phyloP scores from a whole-genome alignment of 306 rosid species.

The Pueraria montana region DNA sequence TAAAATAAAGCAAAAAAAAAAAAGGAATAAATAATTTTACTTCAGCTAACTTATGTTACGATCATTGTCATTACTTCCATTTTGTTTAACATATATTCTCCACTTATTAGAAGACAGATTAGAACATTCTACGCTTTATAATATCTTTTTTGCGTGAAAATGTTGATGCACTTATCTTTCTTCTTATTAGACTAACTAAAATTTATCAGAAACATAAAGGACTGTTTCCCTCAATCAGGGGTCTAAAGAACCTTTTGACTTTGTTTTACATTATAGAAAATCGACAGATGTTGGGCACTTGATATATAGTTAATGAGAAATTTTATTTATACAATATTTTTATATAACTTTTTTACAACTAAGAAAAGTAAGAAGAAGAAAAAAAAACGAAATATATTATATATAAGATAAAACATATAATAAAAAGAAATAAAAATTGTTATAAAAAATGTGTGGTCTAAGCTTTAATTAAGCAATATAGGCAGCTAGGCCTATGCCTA shows the following conservation, averaged over 20 bases:
- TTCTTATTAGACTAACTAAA: slow-evolving; percentile 16
- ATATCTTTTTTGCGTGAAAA: neutral
- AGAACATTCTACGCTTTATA: neutral
- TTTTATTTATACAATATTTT: neutral
- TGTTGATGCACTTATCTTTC: slow-evolving; percentile 23
- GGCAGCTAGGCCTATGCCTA: too few species aligned
- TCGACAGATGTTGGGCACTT: neutral
- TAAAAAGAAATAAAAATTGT: too few species aligned
- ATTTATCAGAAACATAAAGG: neutral
- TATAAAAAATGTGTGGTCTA: too few species aligned
- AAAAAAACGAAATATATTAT: neutral
- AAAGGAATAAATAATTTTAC: too few species aligned
- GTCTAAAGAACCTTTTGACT: neutral
- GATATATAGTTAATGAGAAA: neutral
- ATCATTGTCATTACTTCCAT: slow-evolving; percentile 10
- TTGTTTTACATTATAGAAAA: neutral
- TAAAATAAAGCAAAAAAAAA: too few species aligned
- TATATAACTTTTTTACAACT: too few species aligned
- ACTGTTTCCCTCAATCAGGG: neutral
- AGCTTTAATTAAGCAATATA: too few species aligned
- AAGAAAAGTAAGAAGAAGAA: too few species aligned
- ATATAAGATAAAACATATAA: neutral
- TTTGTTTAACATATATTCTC: slow-evolving; percentile 20
- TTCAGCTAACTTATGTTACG: neutral
- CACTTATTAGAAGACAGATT: neutral